Base-by-base conservation (phyloP, 495 filamentous ascomycete genomes). In the Gamarada debralockiae region DNA sequence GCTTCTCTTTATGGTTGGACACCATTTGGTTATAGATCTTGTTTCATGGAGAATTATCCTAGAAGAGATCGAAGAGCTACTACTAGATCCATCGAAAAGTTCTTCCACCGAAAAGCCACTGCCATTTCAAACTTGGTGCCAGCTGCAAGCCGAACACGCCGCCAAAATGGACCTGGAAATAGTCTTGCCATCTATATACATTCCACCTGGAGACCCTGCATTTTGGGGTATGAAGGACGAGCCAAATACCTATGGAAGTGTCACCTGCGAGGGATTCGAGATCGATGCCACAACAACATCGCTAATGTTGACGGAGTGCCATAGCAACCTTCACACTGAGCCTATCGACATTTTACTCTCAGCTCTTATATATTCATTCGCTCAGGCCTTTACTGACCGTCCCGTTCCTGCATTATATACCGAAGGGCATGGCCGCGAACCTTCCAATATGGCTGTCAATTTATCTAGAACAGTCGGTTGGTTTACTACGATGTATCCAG, bases 1-100 rank as follows among this genome's bases (percentile, higher is more conserved):
- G 33, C 58, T 83, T 8, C 53, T 89, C n/a, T 86, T 84, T 24
- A 68, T 90, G 61, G 73, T 75, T 7, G 83, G 77, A 2, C 85
- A 89, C 57, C 86, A 88, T 55, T 65, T 87, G 1, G 82, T 84
- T 3, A 74, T 89, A 24, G 86, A 90, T 53, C 76, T 86, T 24
- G 79, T 84, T 8, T 89, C 86, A 0, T 89, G 84, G 85, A 72
- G 78, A 17, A 73, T 86, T 17, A 80, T 90, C 7, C 69, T 85
- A 13, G 73, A 84, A 44, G 86, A 90, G 46, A 52, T 89, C 34
- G 84, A 87, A 54, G 78, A 84, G 15, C 52, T 86, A 1, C 61
- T 90, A 3, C n/a, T n/a, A 42, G 2, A 54, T 73, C n/a, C 71
- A 73, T 37, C 73, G 77, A 0, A 70, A 61, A 38, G 52, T 74